Evolutionary conservation across 805 yeast genomes (phyloP), one percentile per base, ranked within the genome.

Genomic region (Teunomyces funiuensis): DNA sequence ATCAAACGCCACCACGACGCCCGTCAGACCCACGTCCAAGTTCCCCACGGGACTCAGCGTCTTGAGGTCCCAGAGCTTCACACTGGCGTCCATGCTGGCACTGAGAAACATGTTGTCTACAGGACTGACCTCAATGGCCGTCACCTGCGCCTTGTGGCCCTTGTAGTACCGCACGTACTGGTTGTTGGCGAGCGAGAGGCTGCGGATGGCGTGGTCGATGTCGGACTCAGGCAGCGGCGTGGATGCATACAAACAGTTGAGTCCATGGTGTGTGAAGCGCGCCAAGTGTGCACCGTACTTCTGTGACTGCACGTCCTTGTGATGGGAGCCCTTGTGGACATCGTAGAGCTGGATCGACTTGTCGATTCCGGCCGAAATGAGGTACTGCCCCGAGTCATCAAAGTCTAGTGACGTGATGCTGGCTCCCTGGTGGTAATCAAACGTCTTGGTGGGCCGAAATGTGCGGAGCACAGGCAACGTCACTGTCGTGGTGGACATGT

Each of bases 241-340:
- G 4, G 96, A 85, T 1, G 95, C 89, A 57, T 85, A 87, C 11
- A 91, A 71, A 54, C 93, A 83, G 52, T 82, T 81, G 42, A 77
- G 73, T 33, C 80, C 82, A 31, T 77, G 74, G 54, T 85, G 95
- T 1, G 96, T 82, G 60, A 93, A 93, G 34, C 80, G 73, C 2
- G 96, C 97, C 28, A 87, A 64, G 55, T 88, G 89, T 43, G 89
- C 86, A 1, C 99, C 99, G 53, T 93, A 93, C 57, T 93, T 93
- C 65, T 89, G 90, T 20, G 93, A 83, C 44, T 79, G 83, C 6
- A 87, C 75, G 3, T 88, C 79, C 52, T 83, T 85, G 33, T 74
- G 53, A 47, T 81, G 85, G 40, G 75, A 71, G 5, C 97, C 97
- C 45, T 75, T 74, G 25, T 76, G 65, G 14, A 77, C 68, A 63